Base-by-base conservation (phyloP, 176 grass and related monocot species). In the Raddia guianensis region DNA sequence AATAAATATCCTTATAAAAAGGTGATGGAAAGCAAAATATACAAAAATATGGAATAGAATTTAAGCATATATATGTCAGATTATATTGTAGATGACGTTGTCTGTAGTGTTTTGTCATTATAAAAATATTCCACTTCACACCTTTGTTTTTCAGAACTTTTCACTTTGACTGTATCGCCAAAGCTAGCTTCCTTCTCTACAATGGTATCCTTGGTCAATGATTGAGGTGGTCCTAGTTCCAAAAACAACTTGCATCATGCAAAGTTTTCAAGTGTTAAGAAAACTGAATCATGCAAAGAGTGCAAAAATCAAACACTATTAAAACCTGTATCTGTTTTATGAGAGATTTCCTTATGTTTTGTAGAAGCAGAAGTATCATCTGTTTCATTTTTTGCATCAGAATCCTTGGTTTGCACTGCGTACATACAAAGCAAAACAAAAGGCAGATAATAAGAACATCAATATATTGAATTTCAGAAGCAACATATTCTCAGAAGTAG, bases 101-200 rank as follows among this genome's bases (percentile, higher is more conserved):
- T 72, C 45, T 60, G 7, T 72, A 63, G 19, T 16, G 46, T 11
- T 47, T 75, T 70, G 35, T 70, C 12, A 58, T 77, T 72, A 81
- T 64, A 88, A 51, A 78, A 58, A 49, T 50, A 67, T 60, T 52
- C 27, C 3, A 77, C 60, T 14, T 15, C 57, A 81, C 63, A 98
- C 92, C 96, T 95, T 91, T 98, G 92, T 63, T 95, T 98, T 86
- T 98, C 90, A 80, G 88, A 93, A 88, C 72, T 88, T 48, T 84
- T 88, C 48, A 63, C 27, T 82, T 91, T 81, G 86, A 89, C 75
- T 14, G 48, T 18, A 19, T 79, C 13, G 2, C 18, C 65, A 80
- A 74, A 47, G 56, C 62, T 76, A 72, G 58, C 61, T 66, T 79
- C 67, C 67, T 86, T 82, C 7, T 34, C 51, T 65, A 60, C 42